Percentiles rank a stretch among this genome's conserved stretches.
Conservation (phyloP, 495 filamentous ascomycete species). For the Lineolata rhizophorae region DNA sequence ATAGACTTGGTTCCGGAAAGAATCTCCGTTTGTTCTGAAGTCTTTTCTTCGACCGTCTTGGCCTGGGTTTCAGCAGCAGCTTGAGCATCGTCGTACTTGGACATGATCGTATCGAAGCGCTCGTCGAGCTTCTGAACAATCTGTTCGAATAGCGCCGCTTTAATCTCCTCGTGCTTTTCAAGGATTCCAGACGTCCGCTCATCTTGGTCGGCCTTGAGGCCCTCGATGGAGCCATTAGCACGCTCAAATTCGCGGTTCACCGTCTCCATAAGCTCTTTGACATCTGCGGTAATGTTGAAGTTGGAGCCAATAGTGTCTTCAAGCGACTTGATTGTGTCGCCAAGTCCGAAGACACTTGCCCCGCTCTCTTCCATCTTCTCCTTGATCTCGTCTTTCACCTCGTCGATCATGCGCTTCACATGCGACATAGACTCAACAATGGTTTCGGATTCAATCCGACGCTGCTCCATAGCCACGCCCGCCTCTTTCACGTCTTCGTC, state of each 20-base stretch:
- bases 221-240: constrained; percentile 42
- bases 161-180: constrained; percentile 44
- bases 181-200: constrained; percentile 48
- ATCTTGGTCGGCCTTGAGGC: constrained; percentile 48
- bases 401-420: constrained; percentile 30
- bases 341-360: constrained; percentile 29
- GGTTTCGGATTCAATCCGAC: constrained; percentile 39
- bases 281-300: constrained; percentile 32
- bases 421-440: constrained; percentile 36
- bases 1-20: constrained; percentile 50
- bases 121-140: constrained; percentile 50
- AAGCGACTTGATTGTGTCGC: constrained; percentile 24
- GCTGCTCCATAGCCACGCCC: constrained; percentile 60
- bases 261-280: constrained; percentile 61
- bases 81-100: constrained; percentile 68
- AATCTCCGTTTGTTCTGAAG: constrained; percentile 42
- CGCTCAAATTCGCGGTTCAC: constrained; percentile 68
- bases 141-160: constrained; percentile 32
- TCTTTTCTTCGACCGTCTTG: constrained; percentile 40
- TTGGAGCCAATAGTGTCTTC: constrained; percentile 18
- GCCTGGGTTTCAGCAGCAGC: constrained; percentile 43
- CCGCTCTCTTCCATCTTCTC: constrained; percentile 34
- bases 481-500: constrained; percentile 47
- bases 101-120: constrained; percentile 51
- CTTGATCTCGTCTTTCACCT: constrained; percentile 44